Evolutionary conservation across 164 flowering plant genomes (phyloP).

Genomic region (Vitis rupestris): DNA sequence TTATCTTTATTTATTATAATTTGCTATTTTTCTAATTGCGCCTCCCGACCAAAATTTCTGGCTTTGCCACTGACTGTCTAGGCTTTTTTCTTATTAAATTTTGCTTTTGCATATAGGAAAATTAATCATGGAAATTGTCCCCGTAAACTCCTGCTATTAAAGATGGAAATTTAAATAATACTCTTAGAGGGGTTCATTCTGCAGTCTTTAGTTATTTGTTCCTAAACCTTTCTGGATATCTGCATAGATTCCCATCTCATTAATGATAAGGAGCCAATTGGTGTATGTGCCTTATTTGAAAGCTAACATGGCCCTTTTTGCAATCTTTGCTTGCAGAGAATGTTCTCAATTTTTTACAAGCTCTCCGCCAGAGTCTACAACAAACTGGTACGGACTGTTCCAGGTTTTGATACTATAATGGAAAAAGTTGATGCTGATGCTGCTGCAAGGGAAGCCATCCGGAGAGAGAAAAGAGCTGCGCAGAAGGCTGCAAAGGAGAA

Average conservation of each 20-base stretch:
- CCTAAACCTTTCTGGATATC: not conserved
- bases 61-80: no score
- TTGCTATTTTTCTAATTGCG: no score
- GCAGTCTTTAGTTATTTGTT: no score
- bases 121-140: no score
- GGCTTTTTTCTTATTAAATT: no score
- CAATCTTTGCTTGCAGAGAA: conserved; percentile 41
- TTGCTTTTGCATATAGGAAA: no score
- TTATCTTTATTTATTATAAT: no score
- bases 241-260: not conserved
- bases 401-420: conserved; percentile 52
- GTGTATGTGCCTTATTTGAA: not conserved
- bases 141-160: no score
- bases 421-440: conserved; percentile 40
- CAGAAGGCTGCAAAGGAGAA: conserved; percentile 26
- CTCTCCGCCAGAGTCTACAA: conserved; percentile 36
- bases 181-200: no score
- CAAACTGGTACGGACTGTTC: conserved; percentile 38
- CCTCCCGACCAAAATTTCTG: no score
- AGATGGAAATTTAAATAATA: no score
- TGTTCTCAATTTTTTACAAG: conserved; percentile 28
- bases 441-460: conserved; percentile 24
- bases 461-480: conserved; percentile 31
- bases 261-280: no score
- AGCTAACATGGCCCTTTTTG: conserved; percentile 1